Evolutionary conservation across 1,284 basidiomycete genomes (phyloP).

Genomic region (Ceratobasidium sp.): DNA sequence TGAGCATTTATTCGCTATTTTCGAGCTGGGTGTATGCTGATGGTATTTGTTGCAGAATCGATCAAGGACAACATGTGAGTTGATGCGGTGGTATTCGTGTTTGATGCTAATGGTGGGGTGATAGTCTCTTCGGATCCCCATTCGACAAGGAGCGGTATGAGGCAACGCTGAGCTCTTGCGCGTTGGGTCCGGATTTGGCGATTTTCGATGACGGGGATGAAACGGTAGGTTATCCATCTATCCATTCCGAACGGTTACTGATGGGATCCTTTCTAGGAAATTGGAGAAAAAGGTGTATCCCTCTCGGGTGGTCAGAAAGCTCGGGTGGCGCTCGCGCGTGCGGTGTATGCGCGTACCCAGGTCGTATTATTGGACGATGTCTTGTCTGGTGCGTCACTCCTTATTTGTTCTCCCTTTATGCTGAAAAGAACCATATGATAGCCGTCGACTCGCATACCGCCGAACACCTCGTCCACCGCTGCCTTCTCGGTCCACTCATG

Average conservation of each 20-base stretch:
- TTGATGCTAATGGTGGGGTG: not conserved
- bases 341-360: conserved; percentile 50
- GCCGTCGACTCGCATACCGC: conserved; percentile 75
- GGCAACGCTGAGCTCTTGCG: conserved; percentile 53
- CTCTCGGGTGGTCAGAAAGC: conserved; percentile 26
- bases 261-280: conserved; percentile 27
- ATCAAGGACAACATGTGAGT: conserved; percentile 31
- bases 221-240: conserved; percentile 28
- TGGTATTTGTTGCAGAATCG: not conserved
- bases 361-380: conserved; percentile 52
- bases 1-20: not conserved
- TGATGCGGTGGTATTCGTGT: not conserved
- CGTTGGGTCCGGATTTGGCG: conserved; percentile 49
- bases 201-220: conserved; percentile 52
- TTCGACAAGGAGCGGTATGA: conserved; percentile 56
- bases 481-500: conserved; percentile 73
- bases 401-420: not conserved
- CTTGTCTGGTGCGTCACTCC: not conserved
- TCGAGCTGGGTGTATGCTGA: not conserved
- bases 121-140: conserved; percentile 57
- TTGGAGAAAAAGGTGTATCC: conserved; percentile 43
- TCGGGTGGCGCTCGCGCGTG: conserved; percentile 49
- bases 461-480: conserved; percentile 72
- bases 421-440: not conserved
- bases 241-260: no score